Conservation (phyloP, 1,284 basidiomycete genomes). For the Ganoderma multipileum region DNA sequence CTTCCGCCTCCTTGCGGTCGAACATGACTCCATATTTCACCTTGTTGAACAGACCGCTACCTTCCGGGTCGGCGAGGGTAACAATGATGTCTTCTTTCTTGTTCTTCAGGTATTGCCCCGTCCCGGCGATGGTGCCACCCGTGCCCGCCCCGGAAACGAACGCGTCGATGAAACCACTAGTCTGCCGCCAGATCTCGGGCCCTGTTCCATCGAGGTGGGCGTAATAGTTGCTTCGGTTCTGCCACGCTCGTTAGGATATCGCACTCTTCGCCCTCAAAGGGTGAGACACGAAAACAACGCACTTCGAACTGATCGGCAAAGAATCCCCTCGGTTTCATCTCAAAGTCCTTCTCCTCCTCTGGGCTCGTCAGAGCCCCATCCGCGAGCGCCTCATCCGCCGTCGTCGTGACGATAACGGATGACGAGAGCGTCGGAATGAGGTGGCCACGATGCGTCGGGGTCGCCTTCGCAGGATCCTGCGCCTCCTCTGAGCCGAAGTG, state of each 20-base stretch:
- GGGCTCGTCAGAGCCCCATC: conserved; percentile 47
- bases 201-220: conserved; percentile 93
- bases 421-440: conserved; percentile 37
- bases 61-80: conserved; percentile 91
- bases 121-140: conserved; percentile 93
- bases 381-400: conserved; percentile 46
- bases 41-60: conserved; percentile 96
- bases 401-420: conserved; percentile 65
- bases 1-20: conserved; percentile 90
- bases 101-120: conserved; percentile 81
- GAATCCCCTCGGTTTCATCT: conserved; percentile 69
- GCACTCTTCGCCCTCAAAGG: background rate
- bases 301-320: conserved; percentile 98
- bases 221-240: conserved; percentile 90
- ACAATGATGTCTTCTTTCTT: conserved; percentile 72
- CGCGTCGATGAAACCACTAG: conserved; percentile 81
- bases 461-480: conserved; percentile 35
- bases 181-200: conserved; percentile 96
- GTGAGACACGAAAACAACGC: background rate
- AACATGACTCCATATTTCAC: conserved; percentile 96
- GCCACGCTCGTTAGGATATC: background rate
- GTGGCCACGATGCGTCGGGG: conserved; percentile 27
- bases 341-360: conserved; percentile 50
- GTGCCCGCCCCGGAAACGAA: conserved; percentile 98
- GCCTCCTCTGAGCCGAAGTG: conserved; percentile 63